Evolutionary conservation across 164 flowering plant species (phyloP).

Genomic region (Nymphaea colorata): DNA sequence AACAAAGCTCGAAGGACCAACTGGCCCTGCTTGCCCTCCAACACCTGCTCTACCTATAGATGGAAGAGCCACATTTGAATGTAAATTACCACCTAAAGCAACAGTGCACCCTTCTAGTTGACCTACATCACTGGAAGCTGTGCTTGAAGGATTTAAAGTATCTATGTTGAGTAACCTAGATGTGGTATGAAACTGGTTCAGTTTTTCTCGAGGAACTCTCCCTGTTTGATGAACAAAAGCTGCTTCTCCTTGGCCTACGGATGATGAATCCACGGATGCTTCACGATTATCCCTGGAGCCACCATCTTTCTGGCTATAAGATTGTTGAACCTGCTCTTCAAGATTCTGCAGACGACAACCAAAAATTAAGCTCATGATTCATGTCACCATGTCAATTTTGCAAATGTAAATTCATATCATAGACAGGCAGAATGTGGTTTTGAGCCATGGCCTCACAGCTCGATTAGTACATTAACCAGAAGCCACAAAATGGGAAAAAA

Average conservation of each 20-base stretch:
- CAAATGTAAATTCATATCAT: too few species aligned
- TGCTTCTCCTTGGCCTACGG: slow-evolving; percentile 19
- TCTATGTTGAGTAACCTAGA: slow-evolving; percentile 20
- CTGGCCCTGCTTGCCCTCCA: slow-evolving; percentile 3
- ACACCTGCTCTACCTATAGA: slow-evolving; percentile 5
- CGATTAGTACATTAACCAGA: too few species aligned
- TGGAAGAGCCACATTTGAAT: slow-evolving; percentile 2
- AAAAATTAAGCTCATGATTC: neutral
- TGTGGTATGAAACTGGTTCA: neutral
- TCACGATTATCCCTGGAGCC: slow-evolving; percentile 38
- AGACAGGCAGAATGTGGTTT: too few species aligned
- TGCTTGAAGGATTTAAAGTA: slow-evolving; percentile 10
- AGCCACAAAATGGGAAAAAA: too few species aligned
- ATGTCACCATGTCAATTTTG: too few species aligned
- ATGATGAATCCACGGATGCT: slow-evolving; percentile 29
- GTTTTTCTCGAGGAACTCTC: neutral
- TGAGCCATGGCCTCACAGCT: too few species aligned
- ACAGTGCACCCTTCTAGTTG: slow-evolving; percentile 21
- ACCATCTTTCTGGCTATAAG: slow-evolving; percentile 17
- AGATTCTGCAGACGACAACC: slow-evolving; percentile 27
- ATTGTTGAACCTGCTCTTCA: slow-evolving; percentile 18
- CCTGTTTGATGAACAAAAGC: slow-evolving; percentile 14
- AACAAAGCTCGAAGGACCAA: slow-evolving; percentile 11
- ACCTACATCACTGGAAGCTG: slow-evolving; percentile 13
- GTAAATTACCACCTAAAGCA: slow-evolving; percentile 16